A percentile compares a stretch with the other conserved stretches of the same genome.
phyloP scores from a whole-genome alignment of 2,329 filamentous ascomycete species.

The Phaeophleospora eucalypticola region DNA sequence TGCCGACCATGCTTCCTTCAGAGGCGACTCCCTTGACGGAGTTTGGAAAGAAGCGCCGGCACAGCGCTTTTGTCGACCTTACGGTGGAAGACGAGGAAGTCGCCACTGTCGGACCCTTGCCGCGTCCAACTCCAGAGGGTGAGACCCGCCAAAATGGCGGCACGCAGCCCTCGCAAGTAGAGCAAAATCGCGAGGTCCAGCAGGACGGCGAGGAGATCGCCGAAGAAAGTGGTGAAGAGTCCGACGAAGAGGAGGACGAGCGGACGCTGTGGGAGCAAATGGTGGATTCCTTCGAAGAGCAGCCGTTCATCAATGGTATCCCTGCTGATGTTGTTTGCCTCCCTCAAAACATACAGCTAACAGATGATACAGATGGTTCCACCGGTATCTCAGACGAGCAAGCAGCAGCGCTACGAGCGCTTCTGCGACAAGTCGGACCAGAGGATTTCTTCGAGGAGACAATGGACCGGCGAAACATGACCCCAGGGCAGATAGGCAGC shows the following conservation, averaged over 20 bases:
- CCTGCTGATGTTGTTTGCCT: no score
- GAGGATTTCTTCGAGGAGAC: slow-evolving; percentile 71
- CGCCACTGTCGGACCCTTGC: neutral
- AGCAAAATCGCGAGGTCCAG: neutral
- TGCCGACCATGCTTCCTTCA: slow-evolving; percentile 16
- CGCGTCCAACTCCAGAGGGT: neutral
- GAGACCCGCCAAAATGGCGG: neutral
- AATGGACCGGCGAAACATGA: slow-evolving; percentile 63
- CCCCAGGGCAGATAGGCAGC: slow-evolving; percentile 77
- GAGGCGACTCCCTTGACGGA: slow-evolving; percentile 17
- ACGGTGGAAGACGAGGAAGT: slow-evolving; percentile 6
- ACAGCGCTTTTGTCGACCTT: slow-evolving; percentile 5
- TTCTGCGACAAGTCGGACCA: slow-evolving; percentile 70
- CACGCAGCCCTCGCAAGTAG: neutral
- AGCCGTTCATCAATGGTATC: slow-evolving; percentile 6
- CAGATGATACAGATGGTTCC: slow-evolving; percentile 11
- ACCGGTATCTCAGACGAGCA: slow-evolving; percentile 12
- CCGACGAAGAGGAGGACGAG: neutral
- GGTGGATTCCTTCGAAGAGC: neutral
- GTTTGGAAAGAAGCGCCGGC: slow-evolving; percentile 8
- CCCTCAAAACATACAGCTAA: slow-evolving; percentile 6
- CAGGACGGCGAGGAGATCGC: slow-evolving; percentile 2
- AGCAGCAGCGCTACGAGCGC: slow-evolving; percentile 9
- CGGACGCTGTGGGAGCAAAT: neutral
- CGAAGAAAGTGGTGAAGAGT: neutral